Percentiles rank a stretch among this genome's conserved stretches.
These are phyloP conservation scores for Saccharomycopsis fibuligera DNA, from an alignment of 805 yeast genomes.

Conservation along the genomic window DNA sequence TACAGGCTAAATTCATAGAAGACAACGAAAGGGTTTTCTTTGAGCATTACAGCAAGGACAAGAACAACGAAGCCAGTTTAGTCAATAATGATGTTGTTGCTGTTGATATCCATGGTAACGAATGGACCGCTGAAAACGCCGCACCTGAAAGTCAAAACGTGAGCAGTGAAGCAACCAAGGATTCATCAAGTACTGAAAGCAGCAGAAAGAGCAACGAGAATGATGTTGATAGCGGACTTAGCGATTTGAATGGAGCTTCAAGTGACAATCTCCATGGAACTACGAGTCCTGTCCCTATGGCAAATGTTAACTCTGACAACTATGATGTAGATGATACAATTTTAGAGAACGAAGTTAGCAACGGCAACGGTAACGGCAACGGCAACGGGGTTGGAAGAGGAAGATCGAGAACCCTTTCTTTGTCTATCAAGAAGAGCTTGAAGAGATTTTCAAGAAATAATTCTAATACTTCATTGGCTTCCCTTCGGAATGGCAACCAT, in stretches of 20 bases:
- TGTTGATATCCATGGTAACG: constrained; percentile 13
- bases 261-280: too few species aligned
- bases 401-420: neutral
- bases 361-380: neutral
- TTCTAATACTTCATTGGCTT: constrained; percentile 10
- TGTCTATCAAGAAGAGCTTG: neutral
- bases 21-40: neutral
- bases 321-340: neutral
- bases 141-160: neutral
- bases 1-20: constrained; percentile 1
- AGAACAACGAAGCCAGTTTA: neutral
- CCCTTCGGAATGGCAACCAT: neutral
- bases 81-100: constrained; percentile 18
- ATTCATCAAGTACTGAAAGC: constrained; percentile 11
- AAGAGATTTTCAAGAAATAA: constrained; percentile 3
- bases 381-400: neutral
- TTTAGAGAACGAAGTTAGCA: neutral
- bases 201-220: neutral
- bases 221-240: neutral
- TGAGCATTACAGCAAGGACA: neutral
- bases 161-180: neutral
- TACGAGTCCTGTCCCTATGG: too few species aligned
- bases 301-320: too few species aligned
- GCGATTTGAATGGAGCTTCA: too few species aligned
- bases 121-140: neutral